Evolutionary conservation across 345 rosid species (phyloP).

Genomic region (Sapria himalayana): DNA sequence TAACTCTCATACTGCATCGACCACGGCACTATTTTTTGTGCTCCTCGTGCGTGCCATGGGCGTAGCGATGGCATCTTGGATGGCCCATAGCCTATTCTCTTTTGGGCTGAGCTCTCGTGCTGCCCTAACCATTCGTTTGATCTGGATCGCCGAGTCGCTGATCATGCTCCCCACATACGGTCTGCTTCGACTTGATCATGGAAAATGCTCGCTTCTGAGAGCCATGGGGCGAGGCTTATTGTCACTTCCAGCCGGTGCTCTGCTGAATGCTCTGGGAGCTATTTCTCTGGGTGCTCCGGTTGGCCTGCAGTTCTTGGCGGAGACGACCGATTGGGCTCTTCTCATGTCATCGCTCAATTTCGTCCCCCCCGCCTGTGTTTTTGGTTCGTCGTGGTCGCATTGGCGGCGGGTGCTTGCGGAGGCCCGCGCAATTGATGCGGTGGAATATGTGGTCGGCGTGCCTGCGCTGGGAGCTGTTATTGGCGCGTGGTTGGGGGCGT

Average conservation of each 20-base stretch:
- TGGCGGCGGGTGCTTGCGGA: conserved; percentile 47
- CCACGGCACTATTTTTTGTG: conserved; percentile 9
- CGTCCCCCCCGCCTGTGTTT: conserved; percentile 53
- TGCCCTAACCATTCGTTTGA: conserved; percentile 26
- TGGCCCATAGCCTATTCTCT: conserved; percentile 20
- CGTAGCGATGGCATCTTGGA: conserved; percentile 28
- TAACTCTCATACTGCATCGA: conserved; percentile 10
- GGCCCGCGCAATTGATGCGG: conserved; percentile 33
- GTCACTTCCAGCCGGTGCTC: conserved; percentile 56
- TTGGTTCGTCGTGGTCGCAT: conserved; percentile 55
- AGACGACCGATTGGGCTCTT: conserved; percentile 52
- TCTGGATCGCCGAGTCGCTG: conserved; percentile 40
- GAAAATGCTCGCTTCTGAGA: conserved; percentile 42
- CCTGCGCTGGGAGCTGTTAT: conserved; percentile 66
- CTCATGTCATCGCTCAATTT: conserved; percentile 58
- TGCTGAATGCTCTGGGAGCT: conserved; percentile 56
- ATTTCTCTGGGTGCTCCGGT: conserved; percentile 71
- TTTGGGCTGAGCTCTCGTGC: conserved; percentile 45
- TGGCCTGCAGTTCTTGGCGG: conserved; percentile 41
- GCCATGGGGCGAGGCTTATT: conserved; percentile 39
- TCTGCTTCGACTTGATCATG: conserved; percentile 25
- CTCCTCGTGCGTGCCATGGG: conserved; percentile 26
- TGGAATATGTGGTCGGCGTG: conserved; percentile 47
- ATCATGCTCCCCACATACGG: conserved; percentile 35
- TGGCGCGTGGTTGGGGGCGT: conserved; percentile 96